Percentiles rank a stretch among this genome's conserved stretches.
These are phyloP conservation scores for Striga asiatica DNA, from an alignment of 257 asterid genomes.

Conservation along the genomic window DNA sequence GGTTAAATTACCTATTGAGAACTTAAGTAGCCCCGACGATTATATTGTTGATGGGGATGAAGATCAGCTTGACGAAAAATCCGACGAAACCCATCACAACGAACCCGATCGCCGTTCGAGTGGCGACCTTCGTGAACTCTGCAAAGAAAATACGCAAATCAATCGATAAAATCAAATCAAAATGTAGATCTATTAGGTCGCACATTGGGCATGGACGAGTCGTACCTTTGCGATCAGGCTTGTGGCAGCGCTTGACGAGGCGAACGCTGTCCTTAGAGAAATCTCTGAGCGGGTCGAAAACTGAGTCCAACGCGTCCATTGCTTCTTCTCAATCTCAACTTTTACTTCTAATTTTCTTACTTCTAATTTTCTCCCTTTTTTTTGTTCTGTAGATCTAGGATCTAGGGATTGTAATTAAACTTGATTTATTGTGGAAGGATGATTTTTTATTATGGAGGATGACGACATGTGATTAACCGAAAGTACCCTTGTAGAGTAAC, in stretches of 20 bases:
- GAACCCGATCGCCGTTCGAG: constrained; percentile 51
- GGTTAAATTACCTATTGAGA: not conserved
- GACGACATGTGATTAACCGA: constrained; percentile 22
- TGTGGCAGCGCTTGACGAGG: constrained; percentile 58
- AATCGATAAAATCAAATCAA: not conserved
- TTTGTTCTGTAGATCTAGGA: constrained; percentile 16
- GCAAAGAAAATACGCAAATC: not conserved
- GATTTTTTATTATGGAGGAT: too few species aligned
- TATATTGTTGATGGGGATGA: constrained; percentile 50
- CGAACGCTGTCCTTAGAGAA: constrained; percentile 51
- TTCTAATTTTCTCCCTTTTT: not conserved
- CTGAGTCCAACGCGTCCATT: constrained; percentile 51
- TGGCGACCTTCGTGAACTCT: constrained; percentile 54
- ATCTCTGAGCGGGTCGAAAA: constrained; percentile 50
- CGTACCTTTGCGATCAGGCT: constrained; percentile 58
- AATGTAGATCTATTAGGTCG: not conserved
- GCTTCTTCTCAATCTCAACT: too few species aligned
- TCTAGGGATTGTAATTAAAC: not conserved
- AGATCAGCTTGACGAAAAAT: constrained; percentile 50
- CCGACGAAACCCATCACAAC: constrained; percentile 59
- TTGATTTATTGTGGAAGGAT: not conserved
- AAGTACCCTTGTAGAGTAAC: too few species aligned
- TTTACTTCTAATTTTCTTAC: not conserved
- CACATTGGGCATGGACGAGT: not conserved
- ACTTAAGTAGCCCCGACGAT: constrained; percentile 45